A percentile compares a stretch with the other conserved stretches of the same genome.
These are phyloP conservation scores for Gastrodia elata DNA, from an alignment of 106 monocot species.

Conservation along the genomic window DNA sequence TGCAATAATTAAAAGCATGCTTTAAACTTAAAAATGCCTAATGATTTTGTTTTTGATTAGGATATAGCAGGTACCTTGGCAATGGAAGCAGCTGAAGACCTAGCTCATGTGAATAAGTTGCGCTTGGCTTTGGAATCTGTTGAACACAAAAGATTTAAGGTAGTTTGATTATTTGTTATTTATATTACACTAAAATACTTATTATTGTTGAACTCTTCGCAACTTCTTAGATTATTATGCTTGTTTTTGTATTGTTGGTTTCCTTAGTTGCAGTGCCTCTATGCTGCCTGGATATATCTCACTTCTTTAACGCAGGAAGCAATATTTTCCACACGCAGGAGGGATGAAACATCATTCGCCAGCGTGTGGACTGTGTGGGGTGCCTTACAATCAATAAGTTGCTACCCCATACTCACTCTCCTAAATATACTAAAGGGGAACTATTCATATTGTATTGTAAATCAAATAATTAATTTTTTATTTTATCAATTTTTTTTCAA, in stretches of 20 bases:
- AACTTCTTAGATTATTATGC: not conserved
- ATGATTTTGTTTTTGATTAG: constrained; percentile 14
- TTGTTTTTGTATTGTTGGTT: not conserved
- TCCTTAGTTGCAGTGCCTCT: not conserved
- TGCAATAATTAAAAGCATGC: not conserved
- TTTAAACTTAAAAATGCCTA: not conserved
- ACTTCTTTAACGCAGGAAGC: not conserved
- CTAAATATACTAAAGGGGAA: not conserved
- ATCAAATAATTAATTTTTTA: too few species aligned
- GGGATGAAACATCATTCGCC: not conserved
- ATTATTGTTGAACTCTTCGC: not conserved
- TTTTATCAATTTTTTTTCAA: too few species aligned
- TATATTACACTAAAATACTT: not conserved
- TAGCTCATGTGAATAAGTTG: constrained; percentile 69
- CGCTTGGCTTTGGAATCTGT: constrained; percentile 97
- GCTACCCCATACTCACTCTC: not conserved
- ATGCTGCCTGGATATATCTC: not conserved
- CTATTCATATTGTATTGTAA: not conserved
- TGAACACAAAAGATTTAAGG: constrained; percentile 96
- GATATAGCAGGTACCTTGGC: constrained; percentile 99
- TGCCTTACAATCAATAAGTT: not conserved
- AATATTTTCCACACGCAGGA: not conserved
- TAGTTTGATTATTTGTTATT: constrained; percentile 11
- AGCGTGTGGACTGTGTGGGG: not conserved
- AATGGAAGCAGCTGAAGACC: constrained; percentile 77